Base-by-base conservation (phyloP, 2,329 filamentous ascomycete genomes). In the Chaetomium sp. region DNA sequence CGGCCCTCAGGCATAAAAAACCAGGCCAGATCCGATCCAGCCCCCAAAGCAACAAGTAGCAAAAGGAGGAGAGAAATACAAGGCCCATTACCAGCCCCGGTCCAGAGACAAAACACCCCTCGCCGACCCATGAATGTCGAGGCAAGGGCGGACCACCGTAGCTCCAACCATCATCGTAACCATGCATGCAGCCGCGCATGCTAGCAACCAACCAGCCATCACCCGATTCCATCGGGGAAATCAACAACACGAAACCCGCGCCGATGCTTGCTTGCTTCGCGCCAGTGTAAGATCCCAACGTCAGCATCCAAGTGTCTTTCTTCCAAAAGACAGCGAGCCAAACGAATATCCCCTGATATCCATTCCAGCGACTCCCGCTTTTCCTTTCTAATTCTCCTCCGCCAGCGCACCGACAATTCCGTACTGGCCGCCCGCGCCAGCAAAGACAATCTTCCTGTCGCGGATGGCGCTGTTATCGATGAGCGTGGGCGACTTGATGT, bases 351-450 rank as follows among this genome's bases (percentile, higher is more conserved):
- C n/a, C 38, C 16, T 42, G 35, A 42, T 42, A 42, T 42, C 38
- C 16, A 42, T 42, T 42, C 38, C 16, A 42, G 6, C 9, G 19
- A 6, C n/a, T 9, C 7, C 45, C 10, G 6, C 13, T 23, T 23
- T 23, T 47, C 42, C 7, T 5, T 4, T 47, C n/a, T 53, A 57
- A 8, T 60, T 35, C 59, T 33, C 56, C 23, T 75, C 73, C 27
- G 78, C 71, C 65, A 74, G 74, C 60, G 83, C 83, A 10, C 83
- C 81, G n/a, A 91, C 71, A 27, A 91, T 78, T 1, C 88, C 90
- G 76, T 87, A 97, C 74, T 97, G 93, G 5, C 93, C 93, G 69
- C 94, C 93, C n/a, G 90, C 90, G 51, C 91, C 91, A n/a, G 90
- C 91, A 78, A 84, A 92, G 38, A 87, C 83, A 51, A 97, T 82